A percentile compares a stretch with the other conserved stretches of the same genome.
phyloP scores from a whole-genome alignment of 805 yeast species.

The Lipomyces sp. region DNA sequence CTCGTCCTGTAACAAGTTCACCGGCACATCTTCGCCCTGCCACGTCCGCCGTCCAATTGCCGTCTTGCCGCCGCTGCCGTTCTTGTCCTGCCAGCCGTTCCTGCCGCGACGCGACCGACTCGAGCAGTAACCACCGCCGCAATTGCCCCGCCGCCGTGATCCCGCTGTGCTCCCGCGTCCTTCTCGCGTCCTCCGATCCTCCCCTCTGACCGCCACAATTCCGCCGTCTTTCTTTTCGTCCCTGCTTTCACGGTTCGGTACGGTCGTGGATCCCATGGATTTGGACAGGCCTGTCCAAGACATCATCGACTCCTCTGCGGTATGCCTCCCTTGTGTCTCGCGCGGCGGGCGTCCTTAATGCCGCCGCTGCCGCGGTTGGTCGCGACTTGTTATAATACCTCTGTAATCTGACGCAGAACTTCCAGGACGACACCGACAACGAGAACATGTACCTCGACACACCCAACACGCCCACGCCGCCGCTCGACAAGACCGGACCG shows the following conservation, averaged over 20 bases:
- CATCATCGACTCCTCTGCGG: conserved; percentile 15
- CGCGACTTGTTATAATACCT: background rate
- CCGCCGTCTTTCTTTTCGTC: conserved; percentile 18
- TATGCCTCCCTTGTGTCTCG: background rate
- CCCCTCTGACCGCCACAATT: conserved; percentile 19
- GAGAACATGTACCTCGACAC: conserved; percentile 24
- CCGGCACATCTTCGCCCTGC: too few relatives aligned
- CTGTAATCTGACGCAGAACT: too few relatives aligned
- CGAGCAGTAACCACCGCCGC: too few relatives aligned
- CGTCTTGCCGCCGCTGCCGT: too few relatives aligned
- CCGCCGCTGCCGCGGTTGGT: background rate
- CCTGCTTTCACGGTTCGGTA: conserved; percentile 12
- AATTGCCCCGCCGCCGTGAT: too few relatives aligned
- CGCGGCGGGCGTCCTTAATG: too few relatives aligned
- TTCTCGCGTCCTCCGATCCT: too few relatives aligned
- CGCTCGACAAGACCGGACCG: conserved; percentile 5
- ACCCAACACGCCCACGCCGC: conserved; percentile 6
- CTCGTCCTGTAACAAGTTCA: too few relatives aligned
- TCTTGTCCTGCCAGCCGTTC: too few relatives aligned
- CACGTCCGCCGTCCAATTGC: too few relatives aligned
- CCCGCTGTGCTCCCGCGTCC: too few relatives aligned
- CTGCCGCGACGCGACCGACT: too few relatives aligned
- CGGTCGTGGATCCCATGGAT: conserved; percentile 18
- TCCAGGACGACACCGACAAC: conserved; percentile 22
- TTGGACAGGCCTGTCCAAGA: conserved; percentile 9